These are phyloP conservation scores for Sphagnum fallax DNA, from an alignment of 228 moss, liverwort and hornwort species.

Conservation along the genomic window DNA sequence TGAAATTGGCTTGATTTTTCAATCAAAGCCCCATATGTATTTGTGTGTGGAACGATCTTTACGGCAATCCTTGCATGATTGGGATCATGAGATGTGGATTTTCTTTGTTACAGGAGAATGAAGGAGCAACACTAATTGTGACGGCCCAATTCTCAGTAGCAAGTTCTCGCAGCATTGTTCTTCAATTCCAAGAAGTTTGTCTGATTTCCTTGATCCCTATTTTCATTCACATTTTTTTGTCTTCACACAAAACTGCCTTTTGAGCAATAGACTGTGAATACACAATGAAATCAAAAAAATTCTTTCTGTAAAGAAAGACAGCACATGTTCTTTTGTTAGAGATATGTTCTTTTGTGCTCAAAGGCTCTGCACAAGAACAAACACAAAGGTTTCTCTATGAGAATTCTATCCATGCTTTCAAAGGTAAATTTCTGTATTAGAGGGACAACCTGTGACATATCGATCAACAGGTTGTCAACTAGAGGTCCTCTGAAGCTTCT, in stretches of 20 bases:
- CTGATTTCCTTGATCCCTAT: neutral
- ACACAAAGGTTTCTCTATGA: too few species aligned
- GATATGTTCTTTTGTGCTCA: too few species aligned
- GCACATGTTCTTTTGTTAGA: neutral
- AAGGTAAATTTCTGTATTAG: too few species aligned
- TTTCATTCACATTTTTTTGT: neutral
- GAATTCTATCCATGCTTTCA: too few species aligned
- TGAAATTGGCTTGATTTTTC: too few species aligned
- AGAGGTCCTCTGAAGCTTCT: neutral
- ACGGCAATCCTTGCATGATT: neutral
- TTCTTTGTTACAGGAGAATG: slow-evolving; percentile 44
- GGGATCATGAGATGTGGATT: neutral
- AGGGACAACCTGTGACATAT: neutral
- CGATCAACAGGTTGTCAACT: neutral
- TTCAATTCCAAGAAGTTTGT: slow-evolving; percentile 71
- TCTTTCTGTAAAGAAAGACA: neutral
- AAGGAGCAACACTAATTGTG: slow-evolving; percentile 79
- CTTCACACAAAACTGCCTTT: neutral
- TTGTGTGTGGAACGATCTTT: too few species aligned
- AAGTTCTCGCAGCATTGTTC: slow-evolving; percentile 68
- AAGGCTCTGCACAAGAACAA: too few species aligned
- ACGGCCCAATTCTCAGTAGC: slow-evolving; percentile 61
- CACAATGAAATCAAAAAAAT: neutral
- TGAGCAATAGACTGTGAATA: neutral
- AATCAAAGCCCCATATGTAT: too few species aligned